Base-by-base conservation (phyloP, 176 grass and related monocot species). In the Carex myosuroides region DNA sequence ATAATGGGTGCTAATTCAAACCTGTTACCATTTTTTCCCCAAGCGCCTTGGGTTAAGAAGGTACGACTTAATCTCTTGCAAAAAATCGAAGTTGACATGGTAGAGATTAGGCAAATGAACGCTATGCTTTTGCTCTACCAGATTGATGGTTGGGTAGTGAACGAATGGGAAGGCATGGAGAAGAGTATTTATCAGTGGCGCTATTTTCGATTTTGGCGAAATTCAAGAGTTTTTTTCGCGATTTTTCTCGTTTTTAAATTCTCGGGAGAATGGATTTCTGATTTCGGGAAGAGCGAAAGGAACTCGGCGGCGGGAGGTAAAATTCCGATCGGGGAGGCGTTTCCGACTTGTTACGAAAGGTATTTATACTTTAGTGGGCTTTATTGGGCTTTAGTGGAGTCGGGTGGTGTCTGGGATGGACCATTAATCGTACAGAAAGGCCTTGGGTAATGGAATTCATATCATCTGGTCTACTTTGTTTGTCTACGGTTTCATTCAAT, bases 1-100 rank as follows among this genome's bases (percentile, higher is more conserved):
- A 3, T 16, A 10, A 33, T 30, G 50, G 50, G 73, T 14, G 24
- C 2, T 17, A 76, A 76, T 55, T 13, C 72, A 55, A 32, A 16
- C 50, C 6, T 30, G 26, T 78, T 33, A 78, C 20, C 72, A 30
- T 52, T 54, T 55, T 53, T 46, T 62, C 60, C 46, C 55, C 33
- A 81, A 64, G 1, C 29, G 5, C 59, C 37, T 14, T 44, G 58
- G n/a, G 56, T 64, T 22, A 81, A 46, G 18, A 81, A 8, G 6
- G 33, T 64, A 16, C 60, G 33, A 63, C 79, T 22, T 44, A 81
- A 29, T 64, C 79, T 64, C 60, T 81, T 81, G 59, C 79, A 81
- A 26, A 81, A 16, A 8, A 30, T 16, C 74, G 74, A 79, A 32
- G 48, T 7, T 46, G 79, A 60, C 79, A 81, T 81, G 18, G 57